A percentile compares a stretch with the other conserved stretches of the same genome.
Conservation (phyloP, 1,139 yeast species). For the Wickerhamiella pararugosa region DNA sequence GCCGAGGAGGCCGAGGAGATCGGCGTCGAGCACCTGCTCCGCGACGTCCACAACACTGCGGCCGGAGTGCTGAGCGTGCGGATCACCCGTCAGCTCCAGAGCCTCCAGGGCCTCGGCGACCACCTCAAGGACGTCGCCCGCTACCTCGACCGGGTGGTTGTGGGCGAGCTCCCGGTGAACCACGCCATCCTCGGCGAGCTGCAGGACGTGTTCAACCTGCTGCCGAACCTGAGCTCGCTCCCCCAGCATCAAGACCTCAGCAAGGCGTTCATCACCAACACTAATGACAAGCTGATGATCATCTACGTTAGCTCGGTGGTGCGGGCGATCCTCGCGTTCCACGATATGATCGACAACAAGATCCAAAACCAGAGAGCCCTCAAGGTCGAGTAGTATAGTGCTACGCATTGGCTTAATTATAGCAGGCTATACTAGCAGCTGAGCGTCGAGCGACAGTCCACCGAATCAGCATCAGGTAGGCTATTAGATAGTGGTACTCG, state of each 20-base stretch:
- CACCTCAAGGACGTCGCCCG: slow-evolving; percentile 65
- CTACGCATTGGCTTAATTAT: no score
- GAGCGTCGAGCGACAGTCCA: no score
- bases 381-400: neutral
- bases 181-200: slow-evolving; percentile 82
- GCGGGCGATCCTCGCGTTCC: slow-evolving; percentile 90
- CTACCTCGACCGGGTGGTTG: slow-evolving; percentile 63
- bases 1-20: slow-evolving; percentile 99
- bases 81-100: slow-evolving; percentile 78
- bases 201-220: slow-evolving; percentile 84
- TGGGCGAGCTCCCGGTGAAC: slow-evolving; percentile 66
- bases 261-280: slow-evolving; percentile 75
- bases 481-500: no score
- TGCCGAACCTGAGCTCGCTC: slow-evolving; percentile 58
- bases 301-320: slow-evolving; percentile 81
- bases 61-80: slow-evolving; percentile 82
- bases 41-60: slow-evolving; percentile 94
- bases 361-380: slow-evolving; percentile 39
- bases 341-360: slow-evolving; percentile 90
- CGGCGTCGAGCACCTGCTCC: slow-evolving; percentile 89
- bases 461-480: no score
- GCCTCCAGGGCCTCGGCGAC: slow-evolving; percentile 72
- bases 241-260: slow-evolving; percentile 32
- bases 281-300: slow-evolving; percentile 92
- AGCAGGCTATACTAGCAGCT: no score